Conservation (phyloP, 2,329 filamentous ascomycete genomes). For the Trichoderma aggressivum region DNA sequence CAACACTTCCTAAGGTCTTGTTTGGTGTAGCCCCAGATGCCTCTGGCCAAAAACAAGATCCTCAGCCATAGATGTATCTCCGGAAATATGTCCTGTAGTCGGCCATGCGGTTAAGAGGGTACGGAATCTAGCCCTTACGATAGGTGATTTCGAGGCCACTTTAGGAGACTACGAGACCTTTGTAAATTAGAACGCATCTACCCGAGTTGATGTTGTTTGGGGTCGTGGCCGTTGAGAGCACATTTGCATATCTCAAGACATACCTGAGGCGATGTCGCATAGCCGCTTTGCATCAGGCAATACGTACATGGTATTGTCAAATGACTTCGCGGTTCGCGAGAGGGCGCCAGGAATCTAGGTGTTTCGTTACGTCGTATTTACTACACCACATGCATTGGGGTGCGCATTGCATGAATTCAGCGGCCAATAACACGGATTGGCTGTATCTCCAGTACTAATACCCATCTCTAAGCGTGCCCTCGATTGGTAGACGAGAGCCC, state of each 20-base stretch:
- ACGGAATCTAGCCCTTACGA: too few relatives aligned
- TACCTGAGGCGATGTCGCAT: not conserved
- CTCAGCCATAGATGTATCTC: too few relatives aligned
- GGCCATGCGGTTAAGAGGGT: too few relatives aligned
- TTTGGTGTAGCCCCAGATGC: too few relatives aligned
- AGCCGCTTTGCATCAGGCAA: not conserved
- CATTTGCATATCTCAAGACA: not conserved
- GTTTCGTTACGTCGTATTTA: not conserved
- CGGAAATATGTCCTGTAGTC: too few relatives aligned
- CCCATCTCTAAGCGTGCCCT: not conserved
- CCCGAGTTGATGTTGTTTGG: not conserved
- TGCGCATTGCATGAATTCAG: not conserved
- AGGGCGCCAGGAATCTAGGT: not conserved
- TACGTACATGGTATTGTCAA: not conserved
- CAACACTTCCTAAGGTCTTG: too few relatives aligned
- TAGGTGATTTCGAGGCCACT: too few relatives aligned
- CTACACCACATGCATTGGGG: not conserved
- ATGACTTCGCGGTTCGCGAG: not conserved
- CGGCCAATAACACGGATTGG: not conserved
- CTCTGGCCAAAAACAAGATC: too few relatives aligned
- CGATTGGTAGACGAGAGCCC: not conserved
- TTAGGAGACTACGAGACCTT: too few relatives aligned
- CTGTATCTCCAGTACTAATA: not conserved
- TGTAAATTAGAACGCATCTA: too few relatives aligned
- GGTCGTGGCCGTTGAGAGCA: not conserved